Conservation (phyloP, 1,284 basidiomycete species). For the Austroboletus novae-zelandiae region DNA sequence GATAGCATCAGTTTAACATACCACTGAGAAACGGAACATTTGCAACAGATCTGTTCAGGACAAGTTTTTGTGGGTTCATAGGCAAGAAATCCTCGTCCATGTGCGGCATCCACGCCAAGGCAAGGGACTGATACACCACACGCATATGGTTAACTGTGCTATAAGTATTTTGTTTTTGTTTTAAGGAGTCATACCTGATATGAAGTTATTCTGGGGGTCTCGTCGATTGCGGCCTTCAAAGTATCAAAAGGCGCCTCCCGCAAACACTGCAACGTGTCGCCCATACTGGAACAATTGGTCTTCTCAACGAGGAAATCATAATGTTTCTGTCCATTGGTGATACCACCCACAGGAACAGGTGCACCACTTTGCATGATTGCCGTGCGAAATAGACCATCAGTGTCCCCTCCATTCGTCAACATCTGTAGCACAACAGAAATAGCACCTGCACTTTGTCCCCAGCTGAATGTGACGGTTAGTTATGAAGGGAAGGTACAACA, state of each 20-base stretch:
- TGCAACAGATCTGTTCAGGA: conserved; percentile 40
- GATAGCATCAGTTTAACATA: conserved; percentile 12
- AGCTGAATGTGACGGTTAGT: conserved; percentile 15
- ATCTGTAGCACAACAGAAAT: conserved; percentile 30
- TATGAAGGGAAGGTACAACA: neutral
- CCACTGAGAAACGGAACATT: conserved; percentile 46
- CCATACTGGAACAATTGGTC: conserved; percentile 18
- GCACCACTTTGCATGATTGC: conserved; percentile 35
- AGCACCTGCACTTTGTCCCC: conserved; percentile 33
- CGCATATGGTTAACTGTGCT: neutral
- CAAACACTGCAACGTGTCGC: conserved; percentile 32
- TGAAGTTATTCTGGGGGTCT: neutral
- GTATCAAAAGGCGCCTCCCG: neutral
- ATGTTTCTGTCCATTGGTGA: conserved; percentile 20
- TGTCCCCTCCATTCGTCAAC: conserved; percentile 23
- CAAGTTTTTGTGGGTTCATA: conserved; percentile 38
- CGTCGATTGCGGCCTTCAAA: neutral
- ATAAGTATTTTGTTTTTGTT: neutral
- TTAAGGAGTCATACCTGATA: neutral
- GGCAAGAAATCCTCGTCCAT: conserved; percentile 50
- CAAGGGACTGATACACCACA: conserved; percentile 30
- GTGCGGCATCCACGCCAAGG: conserved; percentile 46
- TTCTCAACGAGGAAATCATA: conserved; percentile 19
- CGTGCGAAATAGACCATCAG: conserved; percentile 29
- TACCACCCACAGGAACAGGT: neutral